Percentiles rank a stretch among this genome's conserved stretches.
These are phyloP conservation scores for Friedmanniomyces simplex DNA, from an alignment of 495 filamentous ascomycete species.

Conservation along the genomic window DNA sequence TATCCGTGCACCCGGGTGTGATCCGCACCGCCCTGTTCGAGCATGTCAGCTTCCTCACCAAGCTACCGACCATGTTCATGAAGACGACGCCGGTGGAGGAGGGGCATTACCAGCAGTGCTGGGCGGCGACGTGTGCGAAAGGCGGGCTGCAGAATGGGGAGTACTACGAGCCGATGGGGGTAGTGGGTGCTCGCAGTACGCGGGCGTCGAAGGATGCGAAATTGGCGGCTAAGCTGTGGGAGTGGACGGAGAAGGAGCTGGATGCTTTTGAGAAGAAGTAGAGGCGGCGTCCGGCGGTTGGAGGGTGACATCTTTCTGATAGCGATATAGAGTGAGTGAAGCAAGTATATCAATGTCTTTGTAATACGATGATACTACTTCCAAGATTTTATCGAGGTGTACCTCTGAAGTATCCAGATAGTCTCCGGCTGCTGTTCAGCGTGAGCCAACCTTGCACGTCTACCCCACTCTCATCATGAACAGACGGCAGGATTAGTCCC, in stretches of 20 bases:
- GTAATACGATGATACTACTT: too few relatives aligned
- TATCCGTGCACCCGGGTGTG: conserved; percentile 8
- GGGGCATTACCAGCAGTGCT: conserved; percentile 26
- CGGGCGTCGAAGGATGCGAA: conserved; percentile 22
- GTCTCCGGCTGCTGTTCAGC: too few relatives aligned
- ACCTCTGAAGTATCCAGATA: too few relatives aligned
- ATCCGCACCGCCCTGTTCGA: not conserved
- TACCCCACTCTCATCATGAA: too few relatives aligned
- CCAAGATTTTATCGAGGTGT: too few relatives aligned
- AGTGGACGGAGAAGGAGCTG: conserved; percentile 21
- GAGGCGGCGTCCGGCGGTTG: not conserved
- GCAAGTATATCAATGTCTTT: too few relatives aligned
- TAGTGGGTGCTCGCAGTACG: conserved; percentile 16
- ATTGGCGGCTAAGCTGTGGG: conserved; percentile 29
- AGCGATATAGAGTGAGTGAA: too few relatives aligned
- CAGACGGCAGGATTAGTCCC: too few relatives aligned
- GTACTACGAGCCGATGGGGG: conserved; percentile 34
- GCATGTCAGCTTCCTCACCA: not conserved
- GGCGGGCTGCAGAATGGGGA: conserved; percentile 21
- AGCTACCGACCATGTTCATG: not conserved
- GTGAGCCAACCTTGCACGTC: too few relatives aligned
- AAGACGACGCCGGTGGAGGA: conserved; percentile 1
- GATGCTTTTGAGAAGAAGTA: not conserved
- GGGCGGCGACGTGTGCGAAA: conserved; percentile 24
- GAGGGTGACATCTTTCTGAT: too few relatives aligned